Conservation (phyloP, 805 yeast genomes). For the Hanseniaspora guilliermondii region DNA sequence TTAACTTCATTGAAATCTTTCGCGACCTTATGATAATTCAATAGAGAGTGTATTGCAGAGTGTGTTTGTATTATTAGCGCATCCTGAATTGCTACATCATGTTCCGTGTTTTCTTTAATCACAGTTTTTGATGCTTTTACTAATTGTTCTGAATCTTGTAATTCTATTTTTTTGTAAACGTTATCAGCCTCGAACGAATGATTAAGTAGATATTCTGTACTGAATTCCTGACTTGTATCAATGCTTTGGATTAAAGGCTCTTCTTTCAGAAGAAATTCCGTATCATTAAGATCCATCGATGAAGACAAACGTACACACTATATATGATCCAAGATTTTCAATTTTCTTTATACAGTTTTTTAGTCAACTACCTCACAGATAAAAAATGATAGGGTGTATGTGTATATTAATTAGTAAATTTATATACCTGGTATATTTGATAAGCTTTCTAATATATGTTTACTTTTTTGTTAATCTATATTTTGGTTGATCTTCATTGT, state of each 20-base stretch:
- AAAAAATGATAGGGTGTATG: too few species aligned
- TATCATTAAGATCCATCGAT: slow-evolving; percentile 2
- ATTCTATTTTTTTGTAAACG: neutral
- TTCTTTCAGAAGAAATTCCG: neutral
- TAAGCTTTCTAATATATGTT: too few species aligned
- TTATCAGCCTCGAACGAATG: neutral
- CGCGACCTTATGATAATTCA: neutral
- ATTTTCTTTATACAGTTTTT: too few species aligned
- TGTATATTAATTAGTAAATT: too few species aligned
- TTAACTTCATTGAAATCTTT: too few species aligned
- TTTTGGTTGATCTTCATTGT: too few species aligned
- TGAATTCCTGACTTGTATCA: neutral
- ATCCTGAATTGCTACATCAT: neutral
- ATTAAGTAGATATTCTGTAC: neutral
- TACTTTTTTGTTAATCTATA: too few species aligned
- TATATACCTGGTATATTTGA: too few species aligned
- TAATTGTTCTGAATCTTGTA: neutral
- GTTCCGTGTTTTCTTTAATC: neutral
- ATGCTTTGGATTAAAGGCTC: neutral
- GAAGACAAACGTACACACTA: too few species aligned
- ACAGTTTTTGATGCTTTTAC: neutral
- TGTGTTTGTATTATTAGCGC: neutral
- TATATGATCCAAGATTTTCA: too few species aligned
- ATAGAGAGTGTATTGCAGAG: neutral
- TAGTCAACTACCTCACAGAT: too few species aligned